Evolutionary conservation across 345 rosid species (phyloP).

Genomic region (Garcia nutans): DNA sequence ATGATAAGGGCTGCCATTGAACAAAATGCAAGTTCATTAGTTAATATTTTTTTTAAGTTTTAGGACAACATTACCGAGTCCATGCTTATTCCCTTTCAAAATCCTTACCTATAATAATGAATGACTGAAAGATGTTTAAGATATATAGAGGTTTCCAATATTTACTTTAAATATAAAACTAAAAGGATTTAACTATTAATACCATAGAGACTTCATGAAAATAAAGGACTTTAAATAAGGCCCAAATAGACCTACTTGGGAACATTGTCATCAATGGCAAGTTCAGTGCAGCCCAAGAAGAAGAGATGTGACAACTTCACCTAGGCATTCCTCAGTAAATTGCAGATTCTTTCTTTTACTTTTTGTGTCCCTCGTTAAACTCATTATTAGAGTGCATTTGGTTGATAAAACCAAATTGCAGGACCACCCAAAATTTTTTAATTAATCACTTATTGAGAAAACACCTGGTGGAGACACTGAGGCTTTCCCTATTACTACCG

Average conservation of each 20-base stretch:
- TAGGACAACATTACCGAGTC: neutral
- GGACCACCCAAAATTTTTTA: too few relatives aligned
- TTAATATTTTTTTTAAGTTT: neutral
- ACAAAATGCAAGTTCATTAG: neutral
- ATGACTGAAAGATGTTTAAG: too few relatives aligned
- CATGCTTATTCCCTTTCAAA: neutral
- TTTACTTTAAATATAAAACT: neutral
- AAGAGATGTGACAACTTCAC: neutral
- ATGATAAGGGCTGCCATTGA: neutral
- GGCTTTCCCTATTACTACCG: too few relatives aligned
- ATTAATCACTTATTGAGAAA: too few relatives aligned
- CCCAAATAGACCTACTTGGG: neutral
- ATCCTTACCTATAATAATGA: neutral
- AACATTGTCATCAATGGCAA: neutral
- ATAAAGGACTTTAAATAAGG: neutral
- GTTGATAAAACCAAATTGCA: too few relatives aligned
- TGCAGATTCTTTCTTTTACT: neutral
- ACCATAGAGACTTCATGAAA: too few relatives aligned
- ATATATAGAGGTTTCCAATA: neutral
- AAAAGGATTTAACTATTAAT: neutral
- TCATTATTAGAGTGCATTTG: too few relatives aligned
- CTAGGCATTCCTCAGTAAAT: neutral
- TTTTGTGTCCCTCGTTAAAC: too few relatives aligned
- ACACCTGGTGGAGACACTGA: too few relatives aligned
- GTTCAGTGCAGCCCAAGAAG: neutral